phyloP scores from a whole-genome alignment of 2,329 filamentous ascomycete genomes.

The Trichoderma sp. region DNA sequence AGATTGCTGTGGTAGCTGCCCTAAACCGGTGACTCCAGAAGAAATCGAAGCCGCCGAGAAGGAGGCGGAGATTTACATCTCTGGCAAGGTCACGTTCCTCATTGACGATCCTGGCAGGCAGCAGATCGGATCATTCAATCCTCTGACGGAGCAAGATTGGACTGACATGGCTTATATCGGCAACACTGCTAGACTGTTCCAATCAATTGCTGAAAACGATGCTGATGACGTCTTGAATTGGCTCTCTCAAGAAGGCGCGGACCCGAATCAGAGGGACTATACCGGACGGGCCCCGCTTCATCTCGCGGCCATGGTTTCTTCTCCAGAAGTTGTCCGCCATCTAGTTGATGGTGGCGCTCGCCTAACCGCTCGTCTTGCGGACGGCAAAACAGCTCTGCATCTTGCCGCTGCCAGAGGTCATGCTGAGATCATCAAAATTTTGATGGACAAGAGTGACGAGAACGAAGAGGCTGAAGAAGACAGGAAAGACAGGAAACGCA shows the following conservation, averaged over 20 bases:
- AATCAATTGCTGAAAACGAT: conserved; percentile 76
- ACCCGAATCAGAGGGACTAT: conserved; percentile 72
- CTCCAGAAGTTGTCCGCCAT: conserved; percentile 65
- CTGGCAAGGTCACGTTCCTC: conserved; percentile 69
- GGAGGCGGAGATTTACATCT: conserved; percentile 73
- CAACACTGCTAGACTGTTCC: conserved; percentile 72
- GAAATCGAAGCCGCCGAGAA: conserved; percentile 69
- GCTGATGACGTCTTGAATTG: conserved; percentile 68
- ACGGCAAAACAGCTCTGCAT: conserved; percentile 80
- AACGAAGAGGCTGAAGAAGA: conserved; percentile 69
- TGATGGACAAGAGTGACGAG: conserved; percentile 70
- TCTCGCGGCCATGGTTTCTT: conserved; percentile 67
- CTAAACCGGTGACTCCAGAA: conserved; percentile 63
- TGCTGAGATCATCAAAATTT: conserved; percentile 64
- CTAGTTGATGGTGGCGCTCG: conserved; percentile 71
- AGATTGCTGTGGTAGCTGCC: conserved; percentile 81
- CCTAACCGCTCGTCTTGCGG: conserved; percentile 70
- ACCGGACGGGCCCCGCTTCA: conserved; percentile 78
- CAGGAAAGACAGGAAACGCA: conserved; percentile 50
- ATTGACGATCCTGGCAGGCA: conserved; percentile 81
- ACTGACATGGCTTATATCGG: conserved; percentile 89
- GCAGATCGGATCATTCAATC: conserved; percentile 69
- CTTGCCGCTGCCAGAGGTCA: conserved; percentile 70
- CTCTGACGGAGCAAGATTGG: conserved; percentile 79
- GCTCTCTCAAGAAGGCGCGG: conserved; percentile 62